Conservation (phyloP, 495 filamentous ascomycete genomes). For the Xylaria telfairii region DNA sequence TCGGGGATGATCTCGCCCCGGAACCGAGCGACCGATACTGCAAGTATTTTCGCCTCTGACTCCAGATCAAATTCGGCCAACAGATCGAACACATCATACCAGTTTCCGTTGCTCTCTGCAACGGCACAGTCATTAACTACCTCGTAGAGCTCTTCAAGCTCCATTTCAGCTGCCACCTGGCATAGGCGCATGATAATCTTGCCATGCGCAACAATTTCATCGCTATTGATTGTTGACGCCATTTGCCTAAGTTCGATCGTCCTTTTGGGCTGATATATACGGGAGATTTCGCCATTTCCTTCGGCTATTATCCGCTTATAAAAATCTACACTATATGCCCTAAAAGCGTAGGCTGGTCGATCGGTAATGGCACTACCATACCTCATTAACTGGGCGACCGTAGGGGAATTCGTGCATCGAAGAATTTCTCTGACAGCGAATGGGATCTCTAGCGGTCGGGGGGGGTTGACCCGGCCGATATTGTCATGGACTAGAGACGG, state of each 20-base stretch:
- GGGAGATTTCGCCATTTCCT: no score
- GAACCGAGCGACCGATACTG: conserved; percentile 16
- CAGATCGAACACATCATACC: conserved; percentile 33
- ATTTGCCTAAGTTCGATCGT: conserved; percentile 36
- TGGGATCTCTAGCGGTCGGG: background rate
- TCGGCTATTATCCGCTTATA: background rate
- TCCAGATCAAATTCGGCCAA: conserved; percentile 19
- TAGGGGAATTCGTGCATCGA: background rate
- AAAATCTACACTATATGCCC: accelerated
- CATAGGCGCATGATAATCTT: conserved; percentile 25
- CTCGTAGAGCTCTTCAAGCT: background rate
- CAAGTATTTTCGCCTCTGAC: conserved; percentile 27
- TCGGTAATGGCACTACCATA: background rate
- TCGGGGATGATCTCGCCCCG: background rate
- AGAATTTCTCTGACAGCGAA: background rate
- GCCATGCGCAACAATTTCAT: conserved; percentile 26
- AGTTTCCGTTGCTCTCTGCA: conserved; percentile 19
- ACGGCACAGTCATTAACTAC: conserved; percentile 4
- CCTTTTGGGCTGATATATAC: conserved; percentile 9
- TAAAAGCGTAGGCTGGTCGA: conserved; percentile 25
- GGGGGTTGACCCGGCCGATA: no score
- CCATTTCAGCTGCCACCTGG: conserved; percentile 18
- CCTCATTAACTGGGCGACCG: conserved; percentile 17
- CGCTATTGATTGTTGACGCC: conserved; percentile 23
- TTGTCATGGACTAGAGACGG: no score